Conservation (phyloP, 768 basidiomycete species). For the Chalciporus chontae region DNA sequence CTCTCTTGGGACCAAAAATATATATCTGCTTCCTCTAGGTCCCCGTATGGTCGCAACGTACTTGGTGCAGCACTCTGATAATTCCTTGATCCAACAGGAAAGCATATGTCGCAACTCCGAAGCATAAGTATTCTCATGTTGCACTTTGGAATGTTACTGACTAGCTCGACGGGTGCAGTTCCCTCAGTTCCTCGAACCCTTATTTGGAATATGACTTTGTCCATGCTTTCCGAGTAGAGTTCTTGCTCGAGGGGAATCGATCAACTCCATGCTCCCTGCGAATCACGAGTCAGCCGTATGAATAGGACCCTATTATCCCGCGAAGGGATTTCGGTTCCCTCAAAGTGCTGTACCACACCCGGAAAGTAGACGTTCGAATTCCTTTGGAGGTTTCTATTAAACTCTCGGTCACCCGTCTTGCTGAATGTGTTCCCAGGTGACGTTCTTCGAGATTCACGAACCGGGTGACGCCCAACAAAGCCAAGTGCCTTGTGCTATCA, state of each 20-base stretch:
- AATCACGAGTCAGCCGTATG: not conserved
- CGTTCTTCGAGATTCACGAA: not conserved
- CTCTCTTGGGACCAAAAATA: not conserved
- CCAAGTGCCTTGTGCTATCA: not conserved
- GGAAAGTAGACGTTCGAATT: not conserved
- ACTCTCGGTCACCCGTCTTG: not conserved
- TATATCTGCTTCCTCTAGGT: too few relatives aligned
- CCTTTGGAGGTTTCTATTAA: not conserved
- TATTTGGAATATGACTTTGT: not conserved
- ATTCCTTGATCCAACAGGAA: not conserved
- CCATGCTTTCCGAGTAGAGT: not conserved
- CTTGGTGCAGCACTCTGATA: not conserved
- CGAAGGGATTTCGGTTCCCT: not conserved
- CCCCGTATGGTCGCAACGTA: not conserved
- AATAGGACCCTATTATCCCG: not conserved
- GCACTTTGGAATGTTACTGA: not conserved
- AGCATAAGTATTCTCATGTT: not conserved
- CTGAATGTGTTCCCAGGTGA: not conserved
- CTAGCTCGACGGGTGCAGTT: not conserved
- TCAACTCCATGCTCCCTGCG: not conserved
- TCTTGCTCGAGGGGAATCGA: conserved; percentile 1
- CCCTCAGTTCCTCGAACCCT: not conserved
- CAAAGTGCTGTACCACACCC: not conserved
- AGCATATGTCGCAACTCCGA: not conserved
- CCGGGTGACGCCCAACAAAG: not conserved